Evolutionary conservation across 1,139 yeast species (phyloP).

Genomic region (Suhomyces atakaporum): DNA sequence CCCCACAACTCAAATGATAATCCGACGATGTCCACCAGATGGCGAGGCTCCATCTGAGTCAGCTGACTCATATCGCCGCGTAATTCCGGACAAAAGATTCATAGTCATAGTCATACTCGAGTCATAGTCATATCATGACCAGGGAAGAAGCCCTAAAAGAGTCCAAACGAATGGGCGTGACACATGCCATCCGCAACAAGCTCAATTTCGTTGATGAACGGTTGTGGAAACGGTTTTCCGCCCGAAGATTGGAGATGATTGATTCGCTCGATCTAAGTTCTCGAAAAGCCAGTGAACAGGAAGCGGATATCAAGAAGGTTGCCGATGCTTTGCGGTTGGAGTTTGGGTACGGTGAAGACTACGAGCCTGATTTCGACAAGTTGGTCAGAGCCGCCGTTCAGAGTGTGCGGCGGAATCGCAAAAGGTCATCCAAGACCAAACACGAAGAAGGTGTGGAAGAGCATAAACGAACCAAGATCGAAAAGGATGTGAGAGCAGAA

Average conservation of each 20-base stretch:
- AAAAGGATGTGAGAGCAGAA: not conserved
- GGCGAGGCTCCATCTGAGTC: too few species aligned
- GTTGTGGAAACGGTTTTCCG: constrained; percentile 86
- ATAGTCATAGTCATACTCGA: constrained; percentile 1
- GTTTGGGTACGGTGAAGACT: constrained; percentile 64
- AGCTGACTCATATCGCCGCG: too few species aligned
- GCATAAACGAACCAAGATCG: constrained; percentile 3
- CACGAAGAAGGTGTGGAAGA: constrained; percentile 14
- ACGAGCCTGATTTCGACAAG: constrained; percentile 76
- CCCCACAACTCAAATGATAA: too few species aligned
- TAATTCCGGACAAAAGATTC: too few species aligned
- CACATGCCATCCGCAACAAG: constrained; percentile 72
- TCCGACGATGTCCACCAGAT: too few species aligned
- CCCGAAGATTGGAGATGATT: constrained; percentile 82
- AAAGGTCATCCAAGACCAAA: constrained; percentile 39
- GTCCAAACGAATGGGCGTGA: constrained; percentile 54
- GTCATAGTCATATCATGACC: constrained; percentile 4
- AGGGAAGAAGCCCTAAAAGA: constrained; percentile 10
- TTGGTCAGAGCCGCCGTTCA: constrained; percentile 93
- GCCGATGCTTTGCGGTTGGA: constrained; percentile 76
- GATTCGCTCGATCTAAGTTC: constrained; percentile 76
- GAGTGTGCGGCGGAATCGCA: constrained; percentile 49
- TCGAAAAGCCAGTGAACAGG: constrained; percentile 91
- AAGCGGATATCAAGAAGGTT: constrained; percentile 71
- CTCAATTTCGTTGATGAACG: constrained; percentile 78